Evolutionary conservation across 257 asterid genomes (phyloP).

Genomic region (Cordia subcordata): DNA sequence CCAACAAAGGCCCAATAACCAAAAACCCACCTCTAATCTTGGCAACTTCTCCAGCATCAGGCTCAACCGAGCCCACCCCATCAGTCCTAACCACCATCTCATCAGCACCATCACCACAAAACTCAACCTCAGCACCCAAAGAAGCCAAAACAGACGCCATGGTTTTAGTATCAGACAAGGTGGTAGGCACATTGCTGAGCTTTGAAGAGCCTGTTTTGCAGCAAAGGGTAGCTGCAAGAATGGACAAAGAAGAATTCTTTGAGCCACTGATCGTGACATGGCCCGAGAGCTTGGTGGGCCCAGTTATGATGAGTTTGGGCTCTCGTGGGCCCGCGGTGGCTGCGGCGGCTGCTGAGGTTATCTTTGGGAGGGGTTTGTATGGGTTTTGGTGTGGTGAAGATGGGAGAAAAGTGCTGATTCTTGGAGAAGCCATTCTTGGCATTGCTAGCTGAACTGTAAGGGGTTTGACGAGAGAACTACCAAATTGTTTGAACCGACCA

Average conservation of each 20-base stretch:
- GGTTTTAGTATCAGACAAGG: slow-evolving; percentile 24
- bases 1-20: slow-evolving; percentile 37
- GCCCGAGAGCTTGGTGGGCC: slow-evolving; percentile 31
- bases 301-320: slow-evolving; percentile 25
- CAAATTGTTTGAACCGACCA: no score
- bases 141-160: slow-evolving; percentile 34
- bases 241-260: slow-evolving; percentile 36
- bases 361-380: no score
- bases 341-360: no score
- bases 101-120: slow-evolving; percentile 2
- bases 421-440: no score
- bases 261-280: slow-evolving; percentile 42
- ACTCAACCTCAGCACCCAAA: slow-evolving; percentile 30
- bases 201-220: slow-evolving; percentile 23
- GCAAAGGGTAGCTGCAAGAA: slow-evolving; percentile 40
- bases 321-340: no score
- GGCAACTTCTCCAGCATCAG: slow-evolving; percentile 15
- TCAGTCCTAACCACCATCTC: slow-evolving; percentile 17
- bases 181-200: slow-evolving; percentile 25
- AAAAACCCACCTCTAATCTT: slow-evolving; percentile 34
- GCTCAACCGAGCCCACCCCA: slow-evolving; percentile 24
- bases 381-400: no score
- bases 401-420: no score
- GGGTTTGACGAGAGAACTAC: no score
- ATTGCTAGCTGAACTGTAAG: no score